A percentile compares a stretch with the other conserved stretches of the same genome.
Conservation (phyloP, 345 rosid genomes). For the Luvunga scandens region DNA sequence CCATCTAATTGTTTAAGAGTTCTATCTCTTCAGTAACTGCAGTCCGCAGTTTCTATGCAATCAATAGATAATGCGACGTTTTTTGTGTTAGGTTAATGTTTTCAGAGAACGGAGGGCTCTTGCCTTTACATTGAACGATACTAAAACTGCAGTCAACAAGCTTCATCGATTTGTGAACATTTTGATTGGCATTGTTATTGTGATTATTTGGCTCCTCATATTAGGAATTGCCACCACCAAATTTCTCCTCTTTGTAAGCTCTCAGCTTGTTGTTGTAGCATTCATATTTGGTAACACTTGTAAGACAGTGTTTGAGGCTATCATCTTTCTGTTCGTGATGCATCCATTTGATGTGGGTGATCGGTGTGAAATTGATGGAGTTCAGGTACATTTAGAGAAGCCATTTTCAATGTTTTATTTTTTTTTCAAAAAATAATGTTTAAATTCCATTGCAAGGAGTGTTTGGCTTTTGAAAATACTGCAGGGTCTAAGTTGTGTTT, state of each 20-base stretch:
- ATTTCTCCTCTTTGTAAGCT: slow-evolving; percentile 72
- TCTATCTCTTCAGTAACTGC: background rate
- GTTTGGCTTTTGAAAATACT: background rate
- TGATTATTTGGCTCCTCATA: slow-evolving; percentile 71
- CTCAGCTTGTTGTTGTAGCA: slow-evolving; percentile 71
- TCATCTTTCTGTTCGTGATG: slow-evolving; percentile 75
- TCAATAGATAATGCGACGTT: background rate
- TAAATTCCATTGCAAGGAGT: background rate
- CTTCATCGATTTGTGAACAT: slow-evolving; percentile 64
- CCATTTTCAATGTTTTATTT: background rate
- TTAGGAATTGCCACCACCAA: slow-evolving; percentile 79
- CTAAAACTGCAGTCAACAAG: slow-evolving; percentile 88
- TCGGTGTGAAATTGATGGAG: slow-evolving; percentile 76
- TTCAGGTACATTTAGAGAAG: slow-evolving; percentile 45
- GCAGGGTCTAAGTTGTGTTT: background rate
- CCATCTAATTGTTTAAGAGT: background rate
- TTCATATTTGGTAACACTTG: slow-evolving; percentile 86
- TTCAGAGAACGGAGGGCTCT: slow-evolving; percentile 90
- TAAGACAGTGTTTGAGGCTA: slow-evolving; percentile 77
- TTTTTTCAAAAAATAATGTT: background rate
- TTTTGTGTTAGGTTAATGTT: slow-evolving; percentile 61
- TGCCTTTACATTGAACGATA: slow-evolving; percentile 79
- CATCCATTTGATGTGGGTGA: slow-evolving; percentile 98
- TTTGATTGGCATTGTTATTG: slow-evolving; percentile 49
- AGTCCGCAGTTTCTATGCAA: background rate